phyloP scores from a whole-genome alignment of 768 basidiomycete genomes.

The Hirschioporus abietinus region DNA sequence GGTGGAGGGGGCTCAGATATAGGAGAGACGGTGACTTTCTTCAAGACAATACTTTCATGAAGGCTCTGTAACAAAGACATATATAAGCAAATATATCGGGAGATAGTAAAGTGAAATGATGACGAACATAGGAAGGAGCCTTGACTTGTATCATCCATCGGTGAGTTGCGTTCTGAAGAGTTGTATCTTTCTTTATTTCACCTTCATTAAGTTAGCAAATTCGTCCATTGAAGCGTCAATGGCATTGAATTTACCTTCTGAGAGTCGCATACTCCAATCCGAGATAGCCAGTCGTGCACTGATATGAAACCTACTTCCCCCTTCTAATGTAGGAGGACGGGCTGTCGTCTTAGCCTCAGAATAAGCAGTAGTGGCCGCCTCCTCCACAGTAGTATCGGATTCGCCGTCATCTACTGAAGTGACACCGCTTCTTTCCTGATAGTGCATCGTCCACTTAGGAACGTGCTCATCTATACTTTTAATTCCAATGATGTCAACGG shows the following conservation, averaged over 20 bases:
- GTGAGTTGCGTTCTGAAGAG: conserved; percentile 30
- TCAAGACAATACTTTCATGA: conserved; percentile 28
- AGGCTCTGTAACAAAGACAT: conserved; percentile 23
- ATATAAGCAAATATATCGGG: neutral
- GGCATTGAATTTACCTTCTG: conserved; percentile 25
- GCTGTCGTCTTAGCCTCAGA: neutral
- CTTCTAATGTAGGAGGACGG: neutral
- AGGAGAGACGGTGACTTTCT: conserved; percentile 28
- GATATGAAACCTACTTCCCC: conserved; percentile 42
- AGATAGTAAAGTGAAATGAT: neutral
- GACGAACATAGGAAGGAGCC: conserved; percentile 43
- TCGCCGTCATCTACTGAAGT: conserved; percentile 30
- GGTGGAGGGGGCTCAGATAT: conserved; percentile 34
- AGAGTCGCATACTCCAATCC: conserved; percentile 41
- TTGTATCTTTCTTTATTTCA: conserved; percentile 6
- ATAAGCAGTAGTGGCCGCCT: neutral
- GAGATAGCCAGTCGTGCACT: conserved; percentile 35
- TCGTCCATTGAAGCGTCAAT: neutral
- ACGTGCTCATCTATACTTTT: conserved; percentile 7
- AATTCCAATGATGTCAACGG: conserved; percentile 27
- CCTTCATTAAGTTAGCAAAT: neutral
- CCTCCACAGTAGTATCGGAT: neutral
- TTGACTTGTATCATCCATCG: conserved; percentile 42
- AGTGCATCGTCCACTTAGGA: conserved; percentile 31
- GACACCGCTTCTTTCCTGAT: conserved; percentile 37